These are phyloP conservation scores for Phanerochaete sordida DNA, from an alignment of 768 basidiomycete species.

Conservation along the genomic window DNA sequence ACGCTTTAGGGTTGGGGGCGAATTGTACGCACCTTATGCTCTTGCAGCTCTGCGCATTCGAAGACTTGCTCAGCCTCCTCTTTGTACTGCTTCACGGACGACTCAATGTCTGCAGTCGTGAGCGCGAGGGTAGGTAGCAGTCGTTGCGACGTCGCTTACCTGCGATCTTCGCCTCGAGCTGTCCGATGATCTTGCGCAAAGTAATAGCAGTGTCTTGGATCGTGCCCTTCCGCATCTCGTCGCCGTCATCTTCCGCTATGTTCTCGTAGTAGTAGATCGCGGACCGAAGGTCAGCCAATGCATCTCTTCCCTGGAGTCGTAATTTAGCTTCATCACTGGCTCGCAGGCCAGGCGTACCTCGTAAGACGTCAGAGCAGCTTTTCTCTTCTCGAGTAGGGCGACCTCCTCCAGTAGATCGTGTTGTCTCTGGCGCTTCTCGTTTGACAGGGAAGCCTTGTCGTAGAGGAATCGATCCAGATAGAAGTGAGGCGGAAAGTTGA, in stretches of 20 bases:
- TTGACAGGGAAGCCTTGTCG: conserved; percentile 46
- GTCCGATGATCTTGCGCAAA: conserved; percentile 48
- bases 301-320: conserved; percentile 55
- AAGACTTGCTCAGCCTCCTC: conserved; percentile 43
- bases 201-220: conserved; percentile 45
- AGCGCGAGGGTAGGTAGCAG: no score
- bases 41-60: conserved; percentile 63
- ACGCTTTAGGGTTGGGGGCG: background rate
- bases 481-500: conserved; percentile 61
- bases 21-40: conserved; percentile 45
- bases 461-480: conserved; percentile 73
- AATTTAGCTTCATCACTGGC: background rate
- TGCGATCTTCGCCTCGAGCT: conserved; percentile 50
- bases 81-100: conserved; percentile 42
- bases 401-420: conserved; percentile 45
- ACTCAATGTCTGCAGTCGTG: no score
- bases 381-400: conserved; percentile 40
- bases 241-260: conserved; percentile 48
- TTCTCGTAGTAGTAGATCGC: conserved; percentile 70
- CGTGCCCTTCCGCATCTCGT: conserved; percentile 40
- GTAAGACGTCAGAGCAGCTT: conserved; percentile 44
- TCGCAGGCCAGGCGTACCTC: conserved; percentile 44
- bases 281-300: conserved; percentile 56
- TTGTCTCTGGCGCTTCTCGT: conserved; percentile 31
- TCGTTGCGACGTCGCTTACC: no score